These are phyloP conservation scores for Neofusicoccum umdonicola DNA, from an alignment of 2,329 filamentous ascomycete genomes.

Conservation along the genomic window DNA sequence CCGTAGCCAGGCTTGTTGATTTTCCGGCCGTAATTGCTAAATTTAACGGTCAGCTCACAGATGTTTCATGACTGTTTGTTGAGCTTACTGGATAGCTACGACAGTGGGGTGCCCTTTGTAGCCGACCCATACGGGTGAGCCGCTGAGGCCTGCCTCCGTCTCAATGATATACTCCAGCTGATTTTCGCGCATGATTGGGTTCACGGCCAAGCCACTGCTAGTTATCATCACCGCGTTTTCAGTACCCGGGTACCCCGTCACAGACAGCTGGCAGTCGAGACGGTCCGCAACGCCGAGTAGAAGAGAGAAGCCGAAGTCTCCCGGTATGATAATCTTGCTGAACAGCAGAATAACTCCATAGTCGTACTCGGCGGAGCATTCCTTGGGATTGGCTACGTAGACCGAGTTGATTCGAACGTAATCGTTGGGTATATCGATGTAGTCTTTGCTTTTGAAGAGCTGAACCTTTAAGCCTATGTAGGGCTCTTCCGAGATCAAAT, in stretches of 20 bases:
- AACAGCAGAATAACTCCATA: neutral
- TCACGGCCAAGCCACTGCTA: neutral
- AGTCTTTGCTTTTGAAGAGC: neutral
- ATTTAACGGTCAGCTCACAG: neutral
- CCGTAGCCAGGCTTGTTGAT: neutral
- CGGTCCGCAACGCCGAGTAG: neutral
- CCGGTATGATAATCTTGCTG: accelerated
- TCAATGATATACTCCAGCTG: neutral
- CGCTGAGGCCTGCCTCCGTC: neutral
- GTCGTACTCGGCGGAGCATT: neutral
- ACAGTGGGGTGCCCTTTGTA: neutral
- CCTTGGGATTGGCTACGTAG: neutral
- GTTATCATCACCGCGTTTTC: neutral
- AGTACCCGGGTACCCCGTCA: neutral
- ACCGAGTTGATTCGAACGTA: neutral
- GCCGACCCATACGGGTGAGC: neutral
- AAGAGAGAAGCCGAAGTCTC: neutral
- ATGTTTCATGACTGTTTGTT: neutral
- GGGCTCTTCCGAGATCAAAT: neutral
- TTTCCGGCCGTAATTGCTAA: neutral
- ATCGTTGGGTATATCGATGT: neutral
- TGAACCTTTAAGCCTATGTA: neutral
- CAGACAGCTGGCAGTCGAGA: neutral
- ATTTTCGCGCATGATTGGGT: neutral
- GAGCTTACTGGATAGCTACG: neutral